These are phyloP conservation scores for Hymenoscyphus linearis DNA, from an alignment of 2,329 filamentous ascomycete species.

Conservation along the genomic window DNA sequence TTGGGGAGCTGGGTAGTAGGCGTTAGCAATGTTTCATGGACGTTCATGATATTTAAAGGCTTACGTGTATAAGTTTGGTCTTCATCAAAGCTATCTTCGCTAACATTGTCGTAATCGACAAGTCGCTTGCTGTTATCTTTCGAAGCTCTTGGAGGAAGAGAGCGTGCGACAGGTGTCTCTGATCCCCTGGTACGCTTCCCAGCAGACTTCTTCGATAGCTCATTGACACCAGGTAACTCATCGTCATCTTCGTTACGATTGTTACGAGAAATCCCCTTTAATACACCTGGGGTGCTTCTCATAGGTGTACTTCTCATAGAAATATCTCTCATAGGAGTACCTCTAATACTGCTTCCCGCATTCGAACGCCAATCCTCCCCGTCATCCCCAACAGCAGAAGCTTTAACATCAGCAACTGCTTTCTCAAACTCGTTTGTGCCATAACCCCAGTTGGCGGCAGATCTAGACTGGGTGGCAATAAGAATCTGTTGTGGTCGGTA, in stretches of 20 bases:
- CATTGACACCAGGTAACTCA: neutral
- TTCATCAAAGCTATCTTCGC: neutral
- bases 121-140: neutral
- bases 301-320: too few species aligned
- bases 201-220: neutral
- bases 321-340: too few species aligned
- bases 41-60: neutral
- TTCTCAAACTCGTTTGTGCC: neutral
- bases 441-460: neutral
- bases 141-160: neutral
- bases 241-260: neutral
- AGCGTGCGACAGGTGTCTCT: neutral
- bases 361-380: neutral
- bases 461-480: neutral
- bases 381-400: neutral
- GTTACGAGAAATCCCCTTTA: too few species aligned
- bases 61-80: neutral
- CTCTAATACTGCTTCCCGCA: too few species aligned
- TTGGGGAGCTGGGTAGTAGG: neutral
- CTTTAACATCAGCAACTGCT: neutral
- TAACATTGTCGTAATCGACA: neutral
- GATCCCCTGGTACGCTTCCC: neutral
- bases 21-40: neutral
- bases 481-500: neutral
- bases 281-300: too few species aligned